These are phyloP conservation scores for Fonsecaea nubica DNA, from an alignment of 2,329 filamentous ascomycete genomes.

Conservation along the genomic window DNA sequence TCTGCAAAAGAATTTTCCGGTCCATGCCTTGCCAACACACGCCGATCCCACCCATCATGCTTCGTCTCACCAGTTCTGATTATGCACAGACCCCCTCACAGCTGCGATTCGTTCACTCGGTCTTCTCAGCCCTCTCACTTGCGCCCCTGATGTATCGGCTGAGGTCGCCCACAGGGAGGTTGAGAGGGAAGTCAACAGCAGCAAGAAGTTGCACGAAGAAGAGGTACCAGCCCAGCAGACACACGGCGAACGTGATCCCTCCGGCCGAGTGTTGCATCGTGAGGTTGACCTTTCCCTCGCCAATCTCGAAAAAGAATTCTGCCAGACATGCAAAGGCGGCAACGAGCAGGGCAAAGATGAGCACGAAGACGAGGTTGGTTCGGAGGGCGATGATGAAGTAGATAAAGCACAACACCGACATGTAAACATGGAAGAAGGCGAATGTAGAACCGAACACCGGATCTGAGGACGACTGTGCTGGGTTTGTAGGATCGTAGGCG, in stretches of 20 bases:
- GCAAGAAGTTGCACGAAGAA: slow-evolving; percentile 63
- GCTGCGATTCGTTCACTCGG: slow-evolving; percentile 19
- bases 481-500: slow-evolving; percentile 42
- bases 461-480: slow-evolving; percentile 40
- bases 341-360: slow-evolving; percentile 71
- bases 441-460: slow-evolving; percentile 39
- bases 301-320: slow-evolving; percentile 45
- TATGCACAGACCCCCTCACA: neutral
- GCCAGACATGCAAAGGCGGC: slow-evolving; percentile 66
- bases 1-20: slow-evolving; percentile 9
- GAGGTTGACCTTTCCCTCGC: slow-evolving; percentile 23
- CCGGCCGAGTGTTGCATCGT: slow-evolving; percentile 50
- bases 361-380: slow-evolving; percentile 73
- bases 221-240: slow-evolving; percentile 62
- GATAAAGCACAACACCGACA: slow-evolving; percentile 70
- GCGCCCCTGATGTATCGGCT: slow-evolving; percentile 52
- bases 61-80: slow-evolving; percentile 7
- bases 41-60: neutral
- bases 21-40: slow-evolving; percentile 8
- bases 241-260: slow-evolving; percentile 59
- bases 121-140: slow-evolving; percentile 35
- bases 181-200: slow-evolving; percentile 63
- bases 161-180: slow-evolving; percentile 64
- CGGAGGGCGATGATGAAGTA: slow-evolving; percentile 73
- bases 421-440: slow-evolving; percentile 69